Percentiles rank a stretch among this genome's conserved stretches.
Conservation (phyloP, 164 flowering plant species). For the Platanus orientalis region DNA sequence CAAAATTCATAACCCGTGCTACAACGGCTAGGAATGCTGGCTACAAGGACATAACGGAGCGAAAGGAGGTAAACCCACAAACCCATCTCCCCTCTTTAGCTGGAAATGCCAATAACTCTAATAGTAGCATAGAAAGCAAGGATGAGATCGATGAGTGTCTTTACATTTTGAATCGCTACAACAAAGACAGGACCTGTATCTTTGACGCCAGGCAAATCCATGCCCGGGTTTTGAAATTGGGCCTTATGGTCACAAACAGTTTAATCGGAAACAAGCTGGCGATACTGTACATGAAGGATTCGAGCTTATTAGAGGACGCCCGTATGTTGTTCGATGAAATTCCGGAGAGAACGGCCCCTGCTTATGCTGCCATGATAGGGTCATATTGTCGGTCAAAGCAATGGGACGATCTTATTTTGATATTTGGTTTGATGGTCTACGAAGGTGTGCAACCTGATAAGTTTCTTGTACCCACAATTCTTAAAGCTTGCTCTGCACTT, state of each 20-base stretch:
- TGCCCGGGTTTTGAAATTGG: conserved; percentile 30
- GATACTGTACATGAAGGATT: conserved; percentile 20
- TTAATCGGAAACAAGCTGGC: conserved; percentile 26
- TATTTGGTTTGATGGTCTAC: conserved; percentile 34
- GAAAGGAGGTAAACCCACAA: conserved; percentile 12
- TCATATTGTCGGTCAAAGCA: conserved; percentile 28
- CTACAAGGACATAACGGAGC: neutral
- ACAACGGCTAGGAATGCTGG: conserved; percentile 17
- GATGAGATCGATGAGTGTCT: conserved; percentile 21
- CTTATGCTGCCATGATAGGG: conserved; percentile 38
- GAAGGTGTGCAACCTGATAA: conserved; percentile 44
- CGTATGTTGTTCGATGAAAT: conserved; percentile 36
- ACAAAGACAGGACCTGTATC: neutral
- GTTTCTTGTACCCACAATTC: conserved; percentile 41
- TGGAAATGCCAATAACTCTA: neutral
- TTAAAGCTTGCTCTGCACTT: conserved; percentile 41
- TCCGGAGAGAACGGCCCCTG: conserved; percentile 21
- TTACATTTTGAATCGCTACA: conserved; percentile 10
- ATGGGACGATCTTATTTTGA: conserved; percentile 31
- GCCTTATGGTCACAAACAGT: conserved; percentile 14
- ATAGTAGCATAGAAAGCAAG: neutral
- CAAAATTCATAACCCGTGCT: conserved; percentile 19
- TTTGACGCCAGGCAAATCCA: conserved; percentile 31
- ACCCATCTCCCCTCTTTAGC: conserved; percentile 1
- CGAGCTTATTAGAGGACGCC: conserved; percentile 26